Evolutionary conservation across 441 rosid species (phyloP).

Genomic region (Pelargonium australe): DNA sequence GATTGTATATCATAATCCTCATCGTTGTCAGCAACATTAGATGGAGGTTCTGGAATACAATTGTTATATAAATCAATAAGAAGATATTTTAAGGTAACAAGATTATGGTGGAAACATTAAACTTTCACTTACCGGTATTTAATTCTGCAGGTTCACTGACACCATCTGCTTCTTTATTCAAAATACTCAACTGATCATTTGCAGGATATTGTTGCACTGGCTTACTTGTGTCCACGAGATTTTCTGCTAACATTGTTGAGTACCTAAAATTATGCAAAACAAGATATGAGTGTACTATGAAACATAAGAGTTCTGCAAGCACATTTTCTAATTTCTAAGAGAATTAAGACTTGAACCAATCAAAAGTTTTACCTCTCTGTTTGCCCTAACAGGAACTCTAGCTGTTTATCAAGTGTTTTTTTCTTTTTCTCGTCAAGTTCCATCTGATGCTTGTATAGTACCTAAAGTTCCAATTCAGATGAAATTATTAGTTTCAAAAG

Average conservation of each 20-base stretch:
- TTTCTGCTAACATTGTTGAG: slow-evolving; percentile 99
- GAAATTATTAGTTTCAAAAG: slow-evolving; percentile 9
- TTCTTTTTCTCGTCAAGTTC: slow-evolving; percentile 95
- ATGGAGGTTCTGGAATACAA: slow-evolving; percentile 37
- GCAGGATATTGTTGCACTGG: slow-evolving; percentile 35
- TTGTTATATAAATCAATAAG: slow-evolving; percentile 17
- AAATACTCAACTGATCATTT: slow-evolving; percentile 25
- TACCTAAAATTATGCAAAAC: slow-evolving; percentile 44
- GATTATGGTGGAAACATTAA: slow-evolving; percentile 15
- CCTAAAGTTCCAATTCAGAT: slow-evolving; percentile 37
- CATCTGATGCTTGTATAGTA: slow-evolving; percentile 92
- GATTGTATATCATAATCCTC: slow-evolving; percentile 59
- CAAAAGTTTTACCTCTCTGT: slow-evolving; percentile 70
- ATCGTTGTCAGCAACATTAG: slow-evolving; percentile 46
- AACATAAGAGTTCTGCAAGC: neutral
- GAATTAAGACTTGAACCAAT: neutral
- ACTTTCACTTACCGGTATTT: slow-evolving; percentile 41
- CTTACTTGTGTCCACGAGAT: slow-evolving; percentile 56
- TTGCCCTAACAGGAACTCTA: slow-evolving; percentile 94
- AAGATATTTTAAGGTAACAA: slow-evolving; percentile 9
- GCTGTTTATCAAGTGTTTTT: slow-evolving; percentile 95
- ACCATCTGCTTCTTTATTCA: slow-evolving; percentile 32
- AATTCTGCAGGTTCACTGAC: slow-evolving; percentile 31
- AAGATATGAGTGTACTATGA: slow-evolving; percentile 14
- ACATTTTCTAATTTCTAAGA: slow-evolving; percentile 2